These are phyloP conservation scores for Lactarius psammicola DNA, from an alignment of 768 basidiomycete genomes.

Conservation along the genomic window DNA sequence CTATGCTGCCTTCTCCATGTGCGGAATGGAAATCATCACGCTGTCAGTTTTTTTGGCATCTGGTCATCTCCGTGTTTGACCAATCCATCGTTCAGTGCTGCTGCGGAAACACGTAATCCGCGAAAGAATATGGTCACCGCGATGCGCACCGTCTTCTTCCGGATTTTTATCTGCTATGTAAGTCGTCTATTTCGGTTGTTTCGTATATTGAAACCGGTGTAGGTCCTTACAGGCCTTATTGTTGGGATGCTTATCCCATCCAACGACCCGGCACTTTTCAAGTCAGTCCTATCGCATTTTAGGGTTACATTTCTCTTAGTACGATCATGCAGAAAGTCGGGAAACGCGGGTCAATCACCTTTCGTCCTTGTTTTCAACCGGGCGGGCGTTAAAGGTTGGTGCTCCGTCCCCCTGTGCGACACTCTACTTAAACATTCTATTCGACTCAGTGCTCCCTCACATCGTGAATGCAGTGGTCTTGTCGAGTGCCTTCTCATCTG, in stretches of 20 bases:
- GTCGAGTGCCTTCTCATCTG: slow-evolving; percentile 27
- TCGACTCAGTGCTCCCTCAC: slow-evolving; percentile 22
- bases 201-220: not conserved
- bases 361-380: slow-evolving; percentile 27
- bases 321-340: slow-evolving; percentile 16
- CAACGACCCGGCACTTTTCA: slow-evolving; percentile 27
- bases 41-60: slow-evolving; percentile 14
- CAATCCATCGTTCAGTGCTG: slow-evolving; percentile 20
- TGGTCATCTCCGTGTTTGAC: not conserved
- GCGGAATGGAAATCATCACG: slow-evolving; percentile 28
- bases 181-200: not conserved
- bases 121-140: slow-evolving; percentile 21
- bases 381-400: slow-evolving; percentile 27
- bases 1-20: slow-evolving; percentile 27
- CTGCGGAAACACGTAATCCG: slow-evolving; percentile 29
- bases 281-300: slow-evolving; percentile 11
- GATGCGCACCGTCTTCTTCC: slow-evolving; percentile 29
- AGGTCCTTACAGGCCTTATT: slow-evolving; percentile 27
- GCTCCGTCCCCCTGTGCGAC: not conserved
- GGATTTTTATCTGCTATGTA: slow-evolving; percentile 27
- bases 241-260: slow-evolving; percentile 29
- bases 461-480: slow-evolving; percentile 29
- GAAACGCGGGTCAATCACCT: slow-evolving; percentile 27
- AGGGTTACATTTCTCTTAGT: not conserved
- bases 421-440: not conserved